These are phyloP conservation scores for Pelargonium citronellum DNA, from an alignment of 441 rosid species.

Conservation along the genomic window DNA sequence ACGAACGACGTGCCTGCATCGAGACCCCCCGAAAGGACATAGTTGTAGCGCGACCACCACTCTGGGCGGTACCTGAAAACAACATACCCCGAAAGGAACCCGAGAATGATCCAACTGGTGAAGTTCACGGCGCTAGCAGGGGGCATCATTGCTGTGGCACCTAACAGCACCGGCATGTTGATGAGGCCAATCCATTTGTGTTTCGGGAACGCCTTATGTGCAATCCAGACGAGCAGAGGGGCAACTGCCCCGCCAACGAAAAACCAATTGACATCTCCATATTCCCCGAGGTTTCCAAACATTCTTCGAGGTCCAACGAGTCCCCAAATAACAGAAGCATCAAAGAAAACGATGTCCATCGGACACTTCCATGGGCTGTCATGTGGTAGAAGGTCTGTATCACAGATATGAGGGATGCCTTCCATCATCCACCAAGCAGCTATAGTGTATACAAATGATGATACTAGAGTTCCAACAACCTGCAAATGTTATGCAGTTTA, in stretches of 20 bases:
- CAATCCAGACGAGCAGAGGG: slow-evolving; percentile 57
- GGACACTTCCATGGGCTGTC: slow-evolving; percentile 92
- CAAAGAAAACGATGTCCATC: slow-evolving; percentile 67
- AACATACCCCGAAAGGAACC: slow-evolving; percentile 54
- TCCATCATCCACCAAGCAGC: slow-evolving; percentile 79
- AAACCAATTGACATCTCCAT: slow-evolving; percentile 67
- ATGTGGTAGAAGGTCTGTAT: slow-evolving; percentile 51
- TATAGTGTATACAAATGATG: slow-evolving; percentile 64
- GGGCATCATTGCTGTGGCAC: slow-evolving; percentile 72
- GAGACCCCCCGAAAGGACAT: slow-evolving; percentile 59
- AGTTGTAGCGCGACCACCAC: slow-evolving; percentile 65
- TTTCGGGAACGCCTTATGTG: slow-evolving; percentile 61
- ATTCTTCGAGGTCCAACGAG: slow-evolving; percentile 68
- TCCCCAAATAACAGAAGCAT: slow-evolving; percentile 88
- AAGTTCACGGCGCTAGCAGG: slow-evolving; percentile 74
- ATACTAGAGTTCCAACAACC: slow-evolving; percentile 72
- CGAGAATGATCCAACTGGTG: slow-evolving; percentile 54
- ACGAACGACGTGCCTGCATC: slow-evolving; percentile 74
- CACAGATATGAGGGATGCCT: slow-evolving; percentile 61
- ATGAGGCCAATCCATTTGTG: slow-evolving; percentile 70
- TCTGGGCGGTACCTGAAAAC: slow-evolving; percentile 42
- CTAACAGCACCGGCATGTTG: slow-evolving; percentile 74
- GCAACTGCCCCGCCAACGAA: slow-evolving; percentile 69
- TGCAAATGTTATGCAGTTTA: slow-evolving; percentile 19
- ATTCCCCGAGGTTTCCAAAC: slow-evolving; percentile 63